phyloP scores from a whole-genome alignment of 2,329 filamentous ascomycete genomes.

The Aspergillus viridinutans region DNA sequence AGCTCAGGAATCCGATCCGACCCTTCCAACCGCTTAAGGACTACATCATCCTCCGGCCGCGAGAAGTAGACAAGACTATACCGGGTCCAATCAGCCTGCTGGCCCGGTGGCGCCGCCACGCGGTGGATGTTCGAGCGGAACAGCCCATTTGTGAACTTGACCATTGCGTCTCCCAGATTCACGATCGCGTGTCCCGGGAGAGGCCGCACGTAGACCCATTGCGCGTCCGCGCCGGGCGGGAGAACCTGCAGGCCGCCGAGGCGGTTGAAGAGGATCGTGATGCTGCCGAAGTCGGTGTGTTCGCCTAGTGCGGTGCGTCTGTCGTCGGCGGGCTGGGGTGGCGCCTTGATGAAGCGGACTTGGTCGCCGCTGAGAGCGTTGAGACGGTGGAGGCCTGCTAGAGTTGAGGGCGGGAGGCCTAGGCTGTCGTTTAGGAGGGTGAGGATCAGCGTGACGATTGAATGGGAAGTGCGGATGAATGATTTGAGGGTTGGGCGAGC shows the following conservation, averaged over 20 bases:
- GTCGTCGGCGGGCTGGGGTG: slow-evolving; percentile 44
- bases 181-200: slow-evolving; percentile 45
- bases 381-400: slow-evolving; percentile 47
- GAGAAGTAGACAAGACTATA: slow-evolving; percentile 55
- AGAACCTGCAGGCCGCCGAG: slow-evolving; percentile 54
- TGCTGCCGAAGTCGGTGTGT: slow-evolving; percentile 55
- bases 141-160: slow-evolving; percentile 42
- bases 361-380: slow-evolving; percentile 46
- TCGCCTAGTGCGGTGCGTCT: slow-evolving; percentile 45
- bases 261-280: slow-evolving; percentile 55
- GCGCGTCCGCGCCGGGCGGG: slow-evolving; percentile 36
- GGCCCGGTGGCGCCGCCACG: slow-evolving; percentile 47
- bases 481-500: slow-evolving; percentile 36
- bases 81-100: slow-evolving; percentile 42
- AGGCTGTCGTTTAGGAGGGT: slow-evolving; percentile 44
- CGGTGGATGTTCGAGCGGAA: slow-evolving; percentile 45
- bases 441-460: slow-evolving; percentile 44
- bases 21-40: slow-evolving; percentile 38
- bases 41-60: slow-evolving; percentile 47
- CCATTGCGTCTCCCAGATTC: slow-evolving; percentile 44
- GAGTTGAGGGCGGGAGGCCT: slow-evolving; percentile 37
- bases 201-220: slow-evolving; percentile 53
- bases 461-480: slow-evolving; percentile 46
- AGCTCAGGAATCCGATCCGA: slow-evolving; percentile 32
- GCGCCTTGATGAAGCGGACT: slow-evolving; percentile 51